phyloP scores from a whole-genome alignment of 2,329 filamentous ascomycete species.

The Ambrosiella beaveri region DNA sequence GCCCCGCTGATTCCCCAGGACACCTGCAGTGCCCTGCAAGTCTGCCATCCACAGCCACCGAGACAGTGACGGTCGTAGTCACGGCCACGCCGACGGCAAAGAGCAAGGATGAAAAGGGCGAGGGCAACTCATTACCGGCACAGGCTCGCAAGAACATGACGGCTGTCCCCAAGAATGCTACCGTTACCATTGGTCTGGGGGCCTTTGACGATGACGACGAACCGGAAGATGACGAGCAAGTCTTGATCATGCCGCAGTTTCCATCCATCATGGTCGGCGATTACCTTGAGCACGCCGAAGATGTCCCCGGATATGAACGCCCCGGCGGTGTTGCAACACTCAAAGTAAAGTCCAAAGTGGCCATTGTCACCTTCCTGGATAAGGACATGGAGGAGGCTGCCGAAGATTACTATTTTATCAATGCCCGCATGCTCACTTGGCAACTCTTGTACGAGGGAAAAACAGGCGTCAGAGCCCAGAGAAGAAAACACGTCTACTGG shows the following conservation, averaged over 20 bases:
- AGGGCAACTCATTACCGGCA: background rate
- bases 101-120: background rate
- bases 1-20: background rate
- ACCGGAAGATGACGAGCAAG: background rate
- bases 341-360: slow-evolving; percentile 14
- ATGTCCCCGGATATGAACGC: background rate
- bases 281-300: background rate
- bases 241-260: slow-evolving; percentile 10
- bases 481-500: slow-evolving; percentile 18
- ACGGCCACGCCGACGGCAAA: background rate
- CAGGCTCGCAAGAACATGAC: background rate
- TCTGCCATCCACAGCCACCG: background rate
- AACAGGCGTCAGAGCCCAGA: slow-evolving; percentile 17
- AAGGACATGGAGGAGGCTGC: slow-evolving; percentile 17
- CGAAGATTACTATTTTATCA: slow-evolving; percentile 24
- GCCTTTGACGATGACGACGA: background rate
- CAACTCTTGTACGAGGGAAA: slow-evolving; percentile 23
- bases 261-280: slow-evolving; percentile 4
- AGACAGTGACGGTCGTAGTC: background rate
- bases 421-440: slow-evolving; percentile 23
- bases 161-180: background rate
- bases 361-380: slow-evolving; percentile 24
- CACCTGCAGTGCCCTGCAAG: background rate
- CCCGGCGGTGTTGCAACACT: background rate
- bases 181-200: background rate